Conservation (phyloP, 2,329 filamentous ascomycete genomes). For the Verticillium tricorpus region DNA sequence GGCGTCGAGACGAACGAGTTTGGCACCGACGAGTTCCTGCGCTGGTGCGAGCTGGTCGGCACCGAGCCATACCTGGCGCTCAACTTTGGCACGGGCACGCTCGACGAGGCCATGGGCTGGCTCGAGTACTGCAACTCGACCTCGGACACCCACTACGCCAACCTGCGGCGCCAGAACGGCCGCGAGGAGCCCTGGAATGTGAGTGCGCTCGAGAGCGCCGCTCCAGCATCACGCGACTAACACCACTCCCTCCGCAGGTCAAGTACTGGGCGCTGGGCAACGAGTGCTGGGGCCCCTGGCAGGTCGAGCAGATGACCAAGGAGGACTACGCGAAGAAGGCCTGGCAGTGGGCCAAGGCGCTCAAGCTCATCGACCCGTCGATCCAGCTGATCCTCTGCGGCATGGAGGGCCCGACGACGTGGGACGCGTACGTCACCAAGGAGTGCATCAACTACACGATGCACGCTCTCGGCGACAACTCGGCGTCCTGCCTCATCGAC, state of each 20-base stretch:
- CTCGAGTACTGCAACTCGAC: conserved; percentile 82
- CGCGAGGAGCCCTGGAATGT: conserved; percentile 68
- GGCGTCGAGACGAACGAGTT: conserved; percentile 74
- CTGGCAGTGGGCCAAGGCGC: conserved; percentile 66
- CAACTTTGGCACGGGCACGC: conserved; percentile 74
- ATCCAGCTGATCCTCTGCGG: conserved; percentile 71
- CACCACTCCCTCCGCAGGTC: conserved; percentile 31
- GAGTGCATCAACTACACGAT: conserved; percentile 50
- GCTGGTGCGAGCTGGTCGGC: conserved; percentile 68
- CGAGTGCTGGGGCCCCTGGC: conserved; percentile 63
- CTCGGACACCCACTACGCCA: conserved; percentile 76
- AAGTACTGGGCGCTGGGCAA: conserved; percentile 88
- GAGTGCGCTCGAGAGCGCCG: not conserved
- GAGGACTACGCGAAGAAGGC: conserved; percentile 66
- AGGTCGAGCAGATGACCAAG: conserved; percentile 64
- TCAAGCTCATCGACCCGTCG: conserved; percentile 66
- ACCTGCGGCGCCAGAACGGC: conserved; percentile 71
- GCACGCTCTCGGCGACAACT: conserved; percentile 27
- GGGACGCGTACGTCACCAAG: conserved; percentile 71
- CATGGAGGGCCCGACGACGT: conserved; percentile 61
- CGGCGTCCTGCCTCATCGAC: conserved; percentile 51
- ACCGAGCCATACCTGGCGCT: conserved; percentile 76
- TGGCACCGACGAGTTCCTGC: conserved; percentile 82
- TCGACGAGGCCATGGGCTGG: conserved; percentile 52
- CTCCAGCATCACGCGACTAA: too few relatives aligned